These are phyloP conservation scores for Drosera capensis DNA, from an alignment of 148 eudicot species.

Conservation along the genomic window DNA sequence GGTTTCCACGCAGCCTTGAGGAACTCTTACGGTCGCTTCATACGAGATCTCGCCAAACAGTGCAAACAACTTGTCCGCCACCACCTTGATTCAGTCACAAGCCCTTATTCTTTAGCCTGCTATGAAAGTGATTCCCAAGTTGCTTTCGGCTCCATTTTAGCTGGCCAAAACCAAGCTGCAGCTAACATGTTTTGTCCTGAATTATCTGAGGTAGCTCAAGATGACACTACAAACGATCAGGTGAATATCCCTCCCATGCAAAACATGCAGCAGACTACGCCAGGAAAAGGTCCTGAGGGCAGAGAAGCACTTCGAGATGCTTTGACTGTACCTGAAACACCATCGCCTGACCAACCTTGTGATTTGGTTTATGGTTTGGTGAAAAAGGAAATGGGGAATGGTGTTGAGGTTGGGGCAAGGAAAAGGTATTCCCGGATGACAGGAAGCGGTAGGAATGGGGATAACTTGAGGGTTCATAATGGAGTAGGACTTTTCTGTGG, in stretches of 20 bases:
- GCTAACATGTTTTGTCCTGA: conserved; percentile 46
- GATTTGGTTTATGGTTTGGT: conserved; percentile 42
- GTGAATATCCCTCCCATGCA: conserved; percentile 77
- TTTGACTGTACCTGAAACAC: conserved; percentile 95
- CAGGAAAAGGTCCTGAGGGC: conserved; percentile 59
- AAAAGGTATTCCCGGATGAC: conserved; percentile 57
- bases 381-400: conserved; percentile 69
- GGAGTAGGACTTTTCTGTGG: conserved; percentile 33
- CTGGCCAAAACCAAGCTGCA: conserved; percentile 37
- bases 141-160: conserved; percentile 23
- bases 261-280: conserved; percentile 52
- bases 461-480: conserved; percentile 26
- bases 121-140: conserved; percentile 42
- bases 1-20: conserved; percentile 90
- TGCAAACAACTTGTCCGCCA: conserved; percentile 83
- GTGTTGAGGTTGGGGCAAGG: conserved; percentile 59
- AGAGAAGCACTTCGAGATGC: conserved; percentile 57
- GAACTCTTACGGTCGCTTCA: conserved; percentile 61
- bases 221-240: conserved; percentile 41
- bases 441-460: conserved; percentile 30
- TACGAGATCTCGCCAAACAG: conserved; percentile 64
- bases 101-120: conserved; percentile 85
- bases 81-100: conserved; percentile 96
- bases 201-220: conserved; percentile 38
- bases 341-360: conserved; percentile 87